A percentile compares a stretch with the other conserved stretches of the same genome.
phyloP scores from a whole-genome alignment of 306 rosid species.

The Quercus mongolica region DNA sequence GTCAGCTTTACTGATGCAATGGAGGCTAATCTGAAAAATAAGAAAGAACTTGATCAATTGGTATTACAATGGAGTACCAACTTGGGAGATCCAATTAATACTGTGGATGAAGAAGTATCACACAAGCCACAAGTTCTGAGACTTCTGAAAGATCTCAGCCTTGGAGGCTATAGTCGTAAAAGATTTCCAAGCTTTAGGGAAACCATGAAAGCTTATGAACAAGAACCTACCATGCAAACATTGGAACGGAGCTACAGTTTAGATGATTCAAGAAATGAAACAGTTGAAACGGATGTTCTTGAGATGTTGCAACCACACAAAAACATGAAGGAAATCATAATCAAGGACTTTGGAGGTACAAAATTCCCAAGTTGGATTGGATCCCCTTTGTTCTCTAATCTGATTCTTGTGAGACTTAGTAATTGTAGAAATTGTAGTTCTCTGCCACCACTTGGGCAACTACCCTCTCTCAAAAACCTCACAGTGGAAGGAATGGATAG shows the following conservation, averaged over 20 bases:
- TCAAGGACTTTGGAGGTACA: conserved; percentile 29
- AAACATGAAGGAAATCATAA: conserved; percentile 12
- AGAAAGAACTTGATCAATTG: conserved; percentile 20
- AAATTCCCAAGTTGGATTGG: conserved; percentile 31
- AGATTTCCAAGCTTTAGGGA: conserved; percentile 26
- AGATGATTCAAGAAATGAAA: conserved; percentile 21
- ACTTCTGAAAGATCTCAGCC: conserved; percentile 6
- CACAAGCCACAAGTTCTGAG: background rate
- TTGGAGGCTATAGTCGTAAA: background rate
- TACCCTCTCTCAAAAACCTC: conserved; percentile 28
- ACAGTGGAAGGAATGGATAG: conserved; percentile 24
- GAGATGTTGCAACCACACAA: conserved; percentile 38
- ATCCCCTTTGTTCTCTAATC: conserved; percentile 21
- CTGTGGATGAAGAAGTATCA: background rate
- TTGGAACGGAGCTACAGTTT: background rate
- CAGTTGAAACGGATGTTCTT: conserved; percentile 24
- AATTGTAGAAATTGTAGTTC: conserved; percentile 18
- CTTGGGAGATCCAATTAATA: background rate
- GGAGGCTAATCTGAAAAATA: conserved; percentile 34
- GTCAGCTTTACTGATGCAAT: conserved; percentile 23
- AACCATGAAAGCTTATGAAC: conserved; percentile 8
- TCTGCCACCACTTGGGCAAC: conserved; percentile 34
- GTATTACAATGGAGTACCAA: conserved; percentile 22
- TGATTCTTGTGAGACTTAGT: conserved; percentile 6
- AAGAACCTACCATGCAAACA: background rate